These are phyloP conservation scores for Dryas alaskensis DNA, from an alignment of 306 rosid genomes.

Conservation along the genomic window DNA sequence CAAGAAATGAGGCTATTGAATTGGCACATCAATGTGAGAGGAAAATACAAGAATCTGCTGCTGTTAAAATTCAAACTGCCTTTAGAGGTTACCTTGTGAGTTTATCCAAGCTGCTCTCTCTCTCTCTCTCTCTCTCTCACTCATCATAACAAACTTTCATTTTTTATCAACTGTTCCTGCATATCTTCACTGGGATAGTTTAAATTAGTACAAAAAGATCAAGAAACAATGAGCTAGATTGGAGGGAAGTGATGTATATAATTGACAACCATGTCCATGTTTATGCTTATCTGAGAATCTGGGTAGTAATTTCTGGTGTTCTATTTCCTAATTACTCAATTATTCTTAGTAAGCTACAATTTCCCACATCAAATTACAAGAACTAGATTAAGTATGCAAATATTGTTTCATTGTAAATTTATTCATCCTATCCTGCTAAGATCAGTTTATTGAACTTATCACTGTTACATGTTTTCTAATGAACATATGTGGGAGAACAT, in stretches of 20 bases:
- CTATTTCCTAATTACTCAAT: background rate
- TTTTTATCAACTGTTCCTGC: background rate
- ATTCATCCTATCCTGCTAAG: background rate
- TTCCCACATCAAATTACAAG: background rate
- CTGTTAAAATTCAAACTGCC: slow-evolving; percentile 70
- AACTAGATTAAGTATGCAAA: background rate
- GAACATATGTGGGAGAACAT: slow-evolving; percentile 8
- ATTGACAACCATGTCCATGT: background rate
- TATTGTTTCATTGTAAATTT: background rate
- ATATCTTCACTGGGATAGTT: background rate
- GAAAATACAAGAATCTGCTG: slow-evolving; percentile 49
- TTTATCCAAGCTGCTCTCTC: slow-evolving; percentile 22
- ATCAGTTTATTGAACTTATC: background rate
- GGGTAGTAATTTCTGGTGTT: background rate
- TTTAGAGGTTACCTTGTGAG: slow-evolving; percentile 89
- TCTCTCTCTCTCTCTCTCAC: background rate
- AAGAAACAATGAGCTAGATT: background rate
- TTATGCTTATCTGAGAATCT: slow-evolving; percentile 11
- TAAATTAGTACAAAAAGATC: background rate
- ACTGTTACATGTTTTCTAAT: background rate
- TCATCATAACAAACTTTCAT: background rate
- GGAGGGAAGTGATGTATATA: background rate
- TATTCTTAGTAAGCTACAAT: background rate
- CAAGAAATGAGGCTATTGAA: slow-evolving; percentile 31
- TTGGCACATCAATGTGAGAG: slow-evolving; percentile 28